Evolutionary conservation across 2,329 filamentous ascomycete genomes (phyloP).

Genomic region (Aspergillus fumigatiaffinis): DNA sequence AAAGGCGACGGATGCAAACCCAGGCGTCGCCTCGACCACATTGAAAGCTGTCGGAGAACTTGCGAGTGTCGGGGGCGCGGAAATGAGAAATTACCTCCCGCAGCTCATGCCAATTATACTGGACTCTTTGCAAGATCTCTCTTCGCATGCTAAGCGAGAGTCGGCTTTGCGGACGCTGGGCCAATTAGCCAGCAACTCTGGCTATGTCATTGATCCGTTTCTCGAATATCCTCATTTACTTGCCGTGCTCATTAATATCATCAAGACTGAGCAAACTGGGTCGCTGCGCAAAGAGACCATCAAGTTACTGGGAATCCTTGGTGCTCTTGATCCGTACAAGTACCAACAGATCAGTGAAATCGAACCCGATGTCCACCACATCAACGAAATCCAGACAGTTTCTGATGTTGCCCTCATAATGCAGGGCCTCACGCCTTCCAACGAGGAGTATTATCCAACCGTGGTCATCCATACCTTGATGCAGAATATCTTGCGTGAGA

Average conservation of each 20-base stretch:
- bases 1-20: constrained; percentile 79
- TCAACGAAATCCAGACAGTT: constrained; percentile 62
- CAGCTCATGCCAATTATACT: constrained; percentile 93
- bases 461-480: constrained; percentile 96
- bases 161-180: constrained; percentile 86
- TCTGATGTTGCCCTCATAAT: constrained; percentile 98
- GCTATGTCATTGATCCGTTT: constrained; percentile 96
- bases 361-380: constrained; percentile 73
- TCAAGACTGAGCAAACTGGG: constrained; percentile 85
- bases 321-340: constrained; percentile 92
- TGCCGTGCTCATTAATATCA: constrained; percentile 88
- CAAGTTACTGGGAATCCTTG: constrained; percentile 91
- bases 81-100: constrained; percentile 89
- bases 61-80: constrained; percentile 86
- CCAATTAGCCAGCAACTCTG: constrained; percentile 90
- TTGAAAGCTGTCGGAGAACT: constrained; percentile 91
- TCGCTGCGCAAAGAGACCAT: constrained; percentile 89
- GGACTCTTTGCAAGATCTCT: constrained; percentile 88
- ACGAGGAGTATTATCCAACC: constrained; percentile 97
- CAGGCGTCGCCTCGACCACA: constrained; percentile 90
- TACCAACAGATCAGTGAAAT: constrained; percentile 90
- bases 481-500: constrained; percentile 79
- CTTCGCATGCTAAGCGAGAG: constrained; percentile 83
- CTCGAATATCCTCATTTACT: constrained; percentile 91
- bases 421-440: constrained; percentile 92